These are phyloP conservation scores for Auriscalpium orientale DNA, from an alignment of 768 basidiomycete species.

Conservation along the genomic window DNA sequence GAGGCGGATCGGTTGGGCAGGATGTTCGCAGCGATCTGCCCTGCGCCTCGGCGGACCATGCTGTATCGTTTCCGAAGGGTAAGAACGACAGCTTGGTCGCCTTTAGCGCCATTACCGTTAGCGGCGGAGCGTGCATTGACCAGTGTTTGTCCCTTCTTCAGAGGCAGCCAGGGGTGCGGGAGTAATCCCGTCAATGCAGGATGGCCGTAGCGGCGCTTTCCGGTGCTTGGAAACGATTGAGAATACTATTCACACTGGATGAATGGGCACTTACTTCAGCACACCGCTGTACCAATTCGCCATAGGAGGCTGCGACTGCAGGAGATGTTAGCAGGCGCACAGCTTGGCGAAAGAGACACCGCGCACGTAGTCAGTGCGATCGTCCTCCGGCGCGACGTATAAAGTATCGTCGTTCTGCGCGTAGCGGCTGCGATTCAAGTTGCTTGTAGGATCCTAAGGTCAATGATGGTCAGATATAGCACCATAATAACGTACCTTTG, in stretches of 20 bases:
- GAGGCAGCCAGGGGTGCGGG: conserved; percentile 90
- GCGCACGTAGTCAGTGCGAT: conserved; percentile 80
- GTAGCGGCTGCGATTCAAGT: conserved; percentile 81
- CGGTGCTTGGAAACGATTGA: conserved; percentile 50
- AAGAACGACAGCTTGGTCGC: conserved; percentile 65
- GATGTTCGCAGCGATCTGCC: conserved; percentile 1
- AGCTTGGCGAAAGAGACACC: too few relatives aligned
- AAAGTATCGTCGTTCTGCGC: conserved; percentile 90
- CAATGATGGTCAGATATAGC: neutral
- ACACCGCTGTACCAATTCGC: conserved; percentile 91
- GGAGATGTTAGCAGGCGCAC: neutral
- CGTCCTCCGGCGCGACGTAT: conserved; percentile 93
- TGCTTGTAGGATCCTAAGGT: conserved; percentile 33
- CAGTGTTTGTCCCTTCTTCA: conserved; percentile 74
- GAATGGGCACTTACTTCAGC: conserved; percentile 53
- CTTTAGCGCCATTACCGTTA: conserved; percentile 27
- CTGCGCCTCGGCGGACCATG: conserved; percentile 32
- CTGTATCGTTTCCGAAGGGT: conserved; percentile 72
- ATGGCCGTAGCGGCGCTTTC: conserved; percentile 89
- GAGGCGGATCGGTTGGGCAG: conserved; percentile 7
- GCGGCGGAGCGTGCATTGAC: conserved; percentile 45
- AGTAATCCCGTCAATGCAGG: conserved; percentile 91
- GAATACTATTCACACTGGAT: neutral
- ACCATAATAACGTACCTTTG: conserved; percentile 54
- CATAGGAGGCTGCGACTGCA: conserved; percentile 92